Evolutionary conservation across 306 rosid species (phyloP).

Genomic region (Acmispon strigosus): DNA sequence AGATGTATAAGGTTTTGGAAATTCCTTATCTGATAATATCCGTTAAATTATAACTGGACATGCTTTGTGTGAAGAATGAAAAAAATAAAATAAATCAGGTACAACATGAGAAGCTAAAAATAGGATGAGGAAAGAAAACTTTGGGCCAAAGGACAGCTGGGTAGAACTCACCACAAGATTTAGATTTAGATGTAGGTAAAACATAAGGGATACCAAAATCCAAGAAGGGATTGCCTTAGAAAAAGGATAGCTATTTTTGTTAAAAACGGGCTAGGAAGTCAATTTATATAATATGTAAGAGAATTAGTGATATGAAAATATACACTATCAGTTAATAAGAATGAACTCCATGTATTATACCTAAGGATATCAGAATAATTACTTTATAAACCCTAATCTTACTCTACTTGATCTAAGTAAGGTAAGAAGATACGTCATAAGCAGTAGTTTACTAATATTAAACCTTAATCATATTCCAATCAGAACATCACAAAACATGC

Average conservation of each 20-base stretch:
- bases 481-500: not conserved
- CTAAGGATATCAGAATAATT: conserved; percentile 1
- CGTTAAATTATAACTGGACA: no score
- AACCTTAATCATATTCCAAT: not conserved
- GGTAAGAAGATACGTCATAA: not conserved
- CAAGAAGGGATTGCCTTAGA: not conserved
- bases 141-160: no score
- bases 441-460: not conserved
- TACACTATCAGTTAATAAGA: not conserved
- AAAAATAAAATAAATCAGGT: no score
- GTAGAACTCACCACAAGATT: not conserved
- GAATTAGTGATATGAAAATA: not conserved
- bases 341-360: not conserved
- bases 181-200: not conserved
- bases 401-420: not conserved
- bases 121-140: no score
- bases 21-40: no score
- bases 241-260: not conserved
- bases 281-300: not conserved
- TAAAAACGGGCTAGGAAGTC: not conserved
- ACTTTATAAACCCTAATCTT: not conserved
- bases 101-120: no score
- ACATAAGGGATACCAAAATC: not conserved
- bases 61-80: no score
- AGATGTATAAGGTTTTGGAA: no score